A percentile compares a stretch with the other conserved stretches of the same genome.
phyloP scores from a whole-genome alignment of 1,284 basidiomycete genomes.

The Tetrapyrgos nigripes region DNA sequence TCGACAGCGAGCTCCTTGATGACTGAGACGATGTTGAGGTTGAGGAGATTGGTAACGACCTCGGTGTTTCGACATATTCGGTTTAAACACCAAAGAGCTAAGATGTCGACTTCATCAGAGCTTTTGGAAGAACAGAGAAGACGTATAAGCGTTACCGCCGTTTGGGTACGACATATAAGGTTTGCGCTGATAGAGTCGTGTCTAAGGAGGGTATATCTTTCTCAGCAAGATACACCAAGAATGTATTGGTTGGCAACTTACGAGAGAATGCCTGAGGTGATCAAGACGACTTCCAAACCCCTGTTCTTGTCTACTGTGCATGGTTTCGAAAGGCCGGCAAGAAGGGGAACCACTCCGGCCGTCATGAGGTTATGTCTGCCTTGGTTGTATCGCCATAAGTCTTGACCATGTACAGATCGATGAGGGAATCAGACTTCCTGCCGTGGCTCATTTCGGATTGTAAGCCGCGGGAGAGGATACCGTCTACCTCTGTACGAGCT shows the following conservation, averaged over 20 bases:
- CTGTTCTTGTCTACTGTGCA: slow-evolving; percentile 27
- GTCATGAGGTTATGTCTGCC: slow-evolving; percentile 30
- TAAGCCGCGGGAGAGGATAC: slow-evolving; percentile 27
- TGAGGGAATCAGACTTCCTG: slow-evolving; percentile 24
- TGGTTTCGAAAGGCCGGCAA: slow-evolving; percentile 28
- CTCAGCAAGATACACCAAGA: slow-evolving; percentile 25
- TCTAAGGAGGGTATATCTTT: slow-evolving; percentile 21
- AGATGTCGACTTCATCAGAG: slow-evolving; percentile 22
- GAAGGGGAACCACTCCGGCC: slow-evolving; percentile 26
- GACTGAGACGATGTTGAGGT: slow-evolving; percentile 26
- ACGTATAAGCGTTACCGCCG: slow-evolving; percentile 23
- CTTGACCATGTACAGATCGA: slow-evolving; percentile 28
- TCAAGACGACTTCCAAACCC: slow-evolving; percentile 29
- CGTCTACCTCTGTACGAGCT: no score
- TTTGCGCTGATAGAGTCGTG: slow-evolving; percentile 27
- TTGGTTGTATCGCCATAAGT: slow-evolving; percentile 22
- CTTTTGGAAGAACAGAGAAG: slow-evolving; percentile 26
- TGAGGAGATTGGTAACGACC: slow-evolving; percentile 26
- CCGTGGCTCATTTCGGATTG: slow-evolving; percentile 28
- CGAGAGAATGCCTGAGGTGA: slow-evolving; percentile 29
- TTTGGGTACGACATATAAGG: slow-evolving; percentile 13
- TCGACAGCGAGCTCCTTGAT: slow-evolving; percentile 19
- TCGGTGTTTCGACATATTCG: slow-evolving; percentile 26
- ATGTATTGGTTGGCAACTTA: slow-evolving; percentile 22
- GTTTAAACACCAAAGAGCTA: slow-evolving; percentile 27